These are phyloP conservation scores for Phoma sp. DNA, from an alignment of 2,329 filamentous ascomycete genomes.

Conservation along the genomic window DNA sequence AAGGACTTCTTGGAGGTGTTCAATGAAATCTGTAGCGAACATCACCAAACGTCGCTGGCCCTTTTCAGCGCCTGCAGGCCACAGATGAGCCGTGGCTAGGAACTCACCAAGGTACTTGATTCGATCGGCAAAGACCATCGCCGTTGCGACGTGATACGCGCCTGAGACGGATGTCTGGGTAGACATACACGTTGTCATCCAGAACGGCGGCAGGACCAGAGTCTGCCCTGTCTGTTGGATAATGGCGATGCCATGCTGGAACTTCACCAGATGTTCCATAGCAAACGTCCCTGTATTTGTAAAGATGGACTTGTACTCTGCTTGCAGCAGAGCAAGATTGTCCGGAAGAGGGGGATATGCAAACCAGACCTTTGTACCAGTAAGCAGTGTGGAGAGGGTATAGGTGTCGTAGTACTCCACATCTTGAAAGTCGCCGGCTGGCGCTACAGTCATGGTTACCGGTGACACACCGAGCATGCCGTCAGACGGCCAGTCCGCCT, in stretches of 20 bases:
- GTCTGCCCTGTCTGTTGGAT: slow-evolving; percentile 18
- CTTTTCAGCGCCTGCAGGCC: neutral
- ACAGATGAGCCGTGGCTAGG: slow-evolving; percentile 1
- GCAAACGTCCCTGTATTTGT: neutral
- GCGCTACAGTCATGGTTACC: slow-evolving; percentile 8
- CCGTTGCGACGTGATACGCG: slow-evolving; percentile 12
- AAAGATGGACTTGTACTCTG: neutral
- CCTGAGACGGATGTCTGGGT: slow-evolving; percentile 12
- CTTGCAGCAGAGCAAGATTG: slow-evolving; percentile 7
- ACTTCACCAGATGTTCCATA: neutral
- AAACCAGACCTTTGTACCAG: slow-evolving; percentile 19
- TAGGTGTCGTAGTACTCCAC: slow-evolving; percentile 15
- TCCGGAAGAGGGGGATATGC: slow-evolving; percentile 6
- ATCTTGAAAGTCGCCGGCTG: slow-evolving; percentile 14
- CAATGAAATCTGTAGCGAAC: slow-evolving; percentile 7
- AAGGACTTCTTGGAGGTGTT: slow-evolving; percentile 6
- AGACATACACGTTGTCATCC: slow-evolving; percentile 8
- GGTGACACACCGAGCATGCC: slow-evolving; percentile 14
- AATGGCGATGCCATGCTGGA: slow-evolving; percentile 21
- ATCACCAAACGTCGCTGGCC: slow-evolving; percentile 1
- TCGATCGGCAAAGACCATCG: slow-evolving; percentile 5
- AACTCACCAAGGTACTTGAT: slow-evolving; percentile 6
- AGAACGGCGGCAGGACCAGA: slow-evolving; percentile 19
- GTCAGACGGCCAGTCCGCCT: neutral
- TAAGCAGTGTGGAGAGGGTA: slow-evolving; percentile 14